Percentiles rank a stretch among this genome's conserved stretches.
Evolutionary conservation across 345 rosid genomes (phyloP).

Genomic region (Geranium rotundifolium): DNA sequence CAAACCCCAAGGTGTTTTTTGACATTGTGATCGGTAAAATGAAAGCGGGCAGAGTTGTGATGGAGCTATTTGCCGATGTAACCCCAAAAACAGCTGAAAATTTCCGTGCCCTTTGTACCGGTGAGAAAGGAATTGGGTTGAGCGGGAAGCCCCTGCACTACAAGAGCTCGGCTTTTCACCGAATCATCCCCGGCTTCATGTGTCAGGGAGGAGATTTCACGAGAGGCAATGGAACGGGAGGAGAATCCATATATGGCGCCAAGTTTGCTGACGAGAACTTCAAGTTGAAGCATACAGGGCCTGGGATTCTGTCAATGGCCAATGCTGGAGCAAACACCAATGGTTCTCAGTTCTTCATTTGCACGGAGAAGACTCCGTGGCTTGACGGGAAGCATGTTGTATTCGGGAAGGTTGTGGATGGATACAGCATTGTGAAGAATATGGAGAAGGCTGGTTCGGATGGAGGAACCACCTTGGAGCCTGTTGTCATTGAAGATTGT

Average conservation of each 20-base stretch:
- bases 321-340: conserved; percentile 65
- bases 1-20: conserved; percentile 70
- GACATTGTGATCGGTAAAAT: conserved; percentile 56
- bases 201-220: conserved; percentile 94
- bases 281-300: conserved; percentile 57
- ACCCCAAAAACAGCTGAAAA: conserved; percentile 71
- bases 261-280: conserved; percentile 79
- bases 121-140: conserved; percentile 61
- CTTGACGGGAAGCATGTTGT: conserved; percentile 86
- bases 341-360: conserved; percentile 88
- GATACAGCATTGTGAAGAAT: conserved; percentile 48
- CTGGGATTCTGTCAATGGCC: conserved; percentile 73
- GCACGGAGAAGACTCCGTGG: conserved; percentile 64
- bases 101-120: conserved; percentile 70
- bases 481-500: conserved; percentile 61
- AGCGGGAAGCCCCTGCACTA: conserved; percentile 55
- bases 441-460: conserved; percentile 67
- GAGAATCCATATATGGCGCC: conserved; percentile 63
- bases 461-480: conserved; percentile 29
- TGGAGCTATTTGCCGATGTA: conserved; percentile 69
- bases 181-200: conserved; percentile 81
- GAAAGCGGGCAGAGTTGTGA: conserved; percentile 57
- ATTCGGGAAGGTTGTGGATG: conserved; percentile 81
- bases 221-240: conserved; percentile 80
- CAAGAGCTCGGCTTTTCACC: conserved; percentile 75